Evolutionary conservation across 805 yeast genomes (phyloP), one percentile per base, ranked within the genome.

Genomic region (Metschnikowia koreensis): DNA sequence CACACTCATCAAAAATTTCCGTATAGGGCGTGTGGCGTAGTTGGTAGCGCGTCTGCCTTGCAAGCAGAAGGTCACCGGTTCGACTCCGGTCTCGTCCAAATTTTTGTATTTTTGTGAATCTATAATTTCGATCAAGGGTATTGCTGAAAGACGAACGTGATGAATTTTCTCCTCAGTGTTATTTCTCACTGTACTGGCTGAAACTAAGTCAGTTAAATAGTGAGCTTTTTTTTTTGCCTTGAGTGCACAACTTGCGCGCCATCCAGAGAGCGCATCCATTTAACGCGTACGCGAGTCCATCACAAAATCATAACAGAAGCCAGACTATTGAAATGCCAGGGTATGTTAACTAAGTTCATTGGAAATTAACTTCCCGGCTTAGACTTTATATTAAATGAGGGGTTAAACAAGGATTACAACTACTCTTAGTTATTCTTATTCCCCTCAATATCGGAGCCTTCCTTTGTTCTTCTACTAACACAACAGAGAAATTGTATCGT

Each of bases 21-120:
- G 2, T 2, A 42, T 31, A 17, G 86, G 87, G 87, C 86, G 84
- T 80, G 84, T 83, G 84, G 87, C 87, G 86, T 80, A 83, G 87
- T 81, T 82, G 87, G 87, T 83, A 83, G 87, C 86, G 87, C 87
- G 86, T 78, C 76, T 77, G 83, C 87, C 84, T 82, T 81, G 87
- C 87, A 82, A 79, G 87, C 80, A 75, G 76, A 77, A 83, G 87
- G 87, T 81, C 87, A 79, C 74, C 78, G 87, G 87, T 82, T 82
- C 87, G 85, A 82, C 70, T 82, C 87, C 87, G 77, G 81, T 79
- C 84, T 80, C 84, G 86, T 82, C 87, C 87, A 82, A 51, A 36
- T 52, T 44, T 40, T 38, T 43, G 26, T 13, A 8, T 3, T 37
- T 37, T 6, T 7, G 10, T 2, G 9, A 12, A 15, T 4, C 26